A percentile compares a stretch with the other conserved stretches of the same genome.
These are phyloP conservation scores for Turnera subulata DNA, from an alignment of 345 rosid genomes.

Conservation along the genomic window DNA sequence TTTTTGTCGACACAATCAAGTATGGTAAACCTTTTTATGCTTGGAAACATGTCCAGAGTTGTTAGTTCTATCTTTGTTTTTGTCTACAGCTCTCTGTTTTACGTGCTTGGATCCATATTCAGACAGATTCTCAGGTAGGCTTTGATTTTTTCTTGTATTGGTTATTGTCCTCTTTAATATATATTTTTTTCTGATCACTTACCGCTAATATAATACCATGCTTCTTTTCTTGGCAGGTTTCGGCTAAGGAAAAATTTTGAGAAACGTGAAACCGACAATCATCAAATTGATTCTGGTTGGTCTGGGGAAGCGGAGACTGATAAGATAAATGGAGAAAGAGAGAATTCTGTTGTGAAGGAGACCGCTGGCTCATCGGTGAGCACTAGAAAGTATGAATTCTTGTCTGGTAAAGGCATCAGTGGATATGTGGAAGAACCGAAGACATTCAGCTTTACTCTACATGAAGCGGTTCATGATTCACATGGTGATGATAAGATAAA, in stretches of 20 bases:
- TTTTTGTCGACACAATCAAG: conserved; percentile 20
- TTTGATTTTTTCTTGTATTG: not conserved
- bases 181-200: too few species aligned
- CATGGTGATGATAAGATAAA: not conserved
- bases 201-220: conserved; percentile 8
- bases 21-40: conserved; percentile 28
- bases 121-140: conserved; percentile 41
- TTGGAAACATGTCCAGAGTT: conserved; percentile 30
- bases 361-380: conserved; percentile 15
- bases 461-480: conserved; percentile 21
- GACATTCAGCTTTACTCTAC: conserved; percentile 36
- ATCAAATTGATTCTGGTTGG: conserved; percentile 16
- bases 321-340: conserved; percentile 13
- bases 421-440: conserved; percentile 54
- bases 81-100: conserved; percentile 41
- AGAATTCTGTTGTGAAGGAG: conserved; percentile 22
- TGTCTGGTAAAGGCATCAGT: conserved; percentile 27
- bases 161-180: not conserved
- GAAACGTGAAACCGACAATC: conserved; percentile 17
- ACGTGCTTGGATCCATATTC: conserved; percentile 28
- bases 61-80: conserved; percentile 42
- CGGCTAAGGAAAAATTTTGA: conserved; percentile 9
- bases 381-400: conserved; percentile 38
- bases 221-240: conserved; percentile 20
- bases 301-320: too few species aligned